Conservation (phyloP, 106 monocot species). For the Dioscorea alata region DNA sequence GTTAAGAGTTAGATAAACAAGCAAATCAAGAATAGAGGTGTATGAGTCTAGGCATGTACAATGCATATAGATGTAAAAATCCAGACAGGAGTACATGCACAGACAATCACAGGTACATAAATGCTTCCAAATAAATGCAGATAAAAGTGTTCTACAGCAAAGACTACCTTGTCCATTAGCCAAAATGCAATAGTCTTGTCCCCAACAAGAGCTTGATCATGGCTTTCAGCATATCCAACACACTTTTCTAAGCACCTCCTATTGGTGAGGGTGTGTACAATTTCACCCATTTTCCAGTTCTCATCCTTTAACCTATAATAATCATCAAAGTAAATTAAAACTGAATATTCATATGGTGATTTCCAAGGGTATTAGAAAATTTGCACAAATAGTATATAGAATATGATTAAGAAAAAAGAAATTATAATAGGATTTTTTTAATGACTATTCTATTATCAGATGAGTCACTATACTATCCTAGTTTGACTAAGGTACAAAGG, state of each 20-base stretch:
- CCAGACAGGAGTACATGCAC: too few relatives aligned
- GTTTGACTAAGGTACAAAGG: too few relatives aligned
- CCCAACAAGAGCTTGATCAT: slow-evolving; percentile 99
- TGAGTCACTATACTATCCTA: too few relatives aligned
- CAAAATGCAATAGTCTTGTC: slow-evolving; percentile 99
- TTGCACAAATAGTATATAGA: not conserved
- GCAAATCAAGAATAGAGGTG: too few relatives aligned
- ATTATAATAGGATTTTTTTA: too few relatives aligned
- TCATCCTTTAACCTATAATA: slow-evolving; percentile 68
- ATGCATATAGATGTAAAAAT: too few relatives aligned
- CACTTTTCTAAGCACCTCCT: slow-evolving; percentile 97
- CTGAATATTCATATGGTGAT: not conserved
- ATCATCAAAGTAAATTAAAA: not conserved
- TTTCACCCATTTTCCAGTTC: slow-evolving; percentile 91
- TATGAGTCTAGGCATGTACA: too few relatives aligned
- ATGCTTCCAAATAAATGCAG: too few relatives aligned
- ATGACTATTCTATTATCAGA: too few relatives aligned
- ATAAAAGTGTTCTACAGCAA: too few relatives aligned
- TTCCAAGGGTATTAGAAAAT: not conserved
- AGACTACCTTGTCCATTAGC: slow-evolving; percentile 93
- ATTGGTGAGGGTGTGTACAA: slow-evolving; percentile 88
- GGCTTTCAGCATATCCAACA: slow-evolving; percentile 95
- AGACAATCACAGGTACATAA: too few relatives aligned
- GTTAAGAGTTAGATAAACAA: too few relatives aligned
- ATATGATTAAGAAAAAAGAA: not conserved